These are phyloP conservation scores for Teratosphaeria epicoccoides DNA, from an alignment of 2,329 filamentous ascomycete species.

Conservation along the genomic window DNA sequence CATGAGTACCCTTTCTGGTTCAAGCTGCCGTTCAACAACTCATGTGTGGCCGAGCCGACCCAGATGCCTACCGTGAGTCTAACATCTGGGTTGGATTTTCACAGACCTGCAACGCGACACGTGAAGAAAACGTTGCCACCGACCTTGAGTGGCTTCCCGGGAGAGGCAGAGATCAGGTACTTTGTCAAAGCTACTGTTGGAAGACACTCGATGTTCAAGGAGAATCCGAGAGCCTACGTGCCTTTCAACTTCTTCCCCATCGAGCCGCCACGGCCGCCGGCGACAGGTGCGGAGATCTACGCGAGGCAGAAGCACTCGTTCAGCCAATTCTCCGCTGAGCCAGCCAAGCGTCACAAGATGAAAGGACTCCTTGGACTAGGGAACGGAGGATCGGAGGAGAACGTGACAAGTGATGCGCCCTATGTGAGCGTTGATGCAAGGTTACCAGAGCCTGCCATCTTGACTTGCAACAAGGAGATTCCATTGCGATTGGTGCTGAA, in stretches of 20 bases:
- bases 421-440: constrained; percentile 71
- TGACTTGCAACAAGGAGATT: constrained; percentile 80
- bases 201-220: constrained; percentile 77
- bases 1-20: constrained; percentile 71
- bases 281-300: constrained; percentile 67
- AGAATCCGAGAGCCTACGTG: constrained; percentile 59
- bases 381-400: constrained; percentile 3
- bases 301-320: constrained; percentile 63
- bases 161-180: constrained; percentile 82
- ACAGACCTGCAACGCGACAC: constrained; percentile 47
- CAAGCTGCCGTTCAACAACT: constrained; percentile 63
- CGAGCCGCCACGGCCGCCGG: constrained; percentile 65
- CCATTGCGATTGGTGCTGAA: constrained; percentile 71
- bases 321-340: constrained; percentile 16
- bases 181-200: constrained; percentile 93
- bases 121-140: constrained; percentile 81
- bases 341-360: constrained; percentile 37
- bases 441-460: constrained; percentile 72
- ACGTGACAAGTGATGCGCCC: constrained; percentile 28
- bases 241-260: constrained; percentile 86
- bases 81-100: constrained; percentile 35
- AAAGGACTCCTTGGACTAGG: constrained; percentile 49
- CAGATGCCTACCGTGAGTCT: constrained; percentile 35
- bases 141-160: constrained; percentile 75
- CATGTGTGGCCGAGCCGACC: constrained; percentile 42